Percentiles rank a stretch among this genome's conserved stretches.
phyloP scores from a whole-genome alignment of 371 early-diverging fungal species.

The Mortierella sp. region DNA sequence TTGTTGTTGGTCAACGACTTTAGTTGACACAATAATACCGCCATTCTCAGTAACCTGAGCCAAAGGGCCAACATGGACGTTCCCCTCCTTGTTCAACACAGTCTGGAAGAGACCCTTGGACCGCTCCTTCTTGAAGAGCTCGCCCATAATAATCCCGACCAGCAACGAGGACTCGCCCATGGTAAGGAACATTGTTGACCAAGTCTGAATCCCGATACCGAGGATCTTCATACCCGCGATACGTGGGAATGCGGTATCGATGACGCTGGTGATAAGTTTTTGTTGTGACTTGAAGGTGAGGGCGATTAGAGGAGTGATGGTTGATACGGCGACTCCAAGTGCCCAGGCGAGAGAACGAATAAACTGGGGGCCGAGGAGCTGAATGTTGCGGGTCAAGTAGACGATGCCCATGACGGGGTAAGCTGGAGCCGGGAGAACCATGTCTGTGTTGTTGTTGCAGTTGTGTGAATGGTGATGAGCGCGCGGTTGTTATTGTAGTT shows the following conservation, averaged over 20 bases:
- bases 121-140: conserved; percentile 57
- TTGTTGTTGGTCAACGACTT: background rate
- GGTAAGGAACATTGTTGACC: conserved; percentile 57
- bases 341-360: conserved; percentile 54
- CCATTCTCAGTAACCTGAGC: conserved; percentile 43
- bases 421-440: conserved; percentile 53
- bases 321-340: conserved; percentile 45
- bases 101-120: conserved; percentile 54
- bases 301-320: conserved; percentile 47
- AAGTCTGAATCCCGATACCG: conserved; percentile 50
- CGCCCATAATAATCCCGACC: conserved; percentile 55
- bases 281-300: conserved; percentile 54
- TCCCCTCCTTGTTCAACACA: conserved; percentile 39
- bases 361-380: conserved; percentile 51
- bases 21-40: conserved; percentile 28
- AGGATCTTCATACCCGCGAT: conserved; percentile 39
- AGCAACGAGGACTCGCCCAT: conserved; percentile 56
- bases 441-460: background rate
- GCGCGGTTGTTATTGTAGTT: background rate
- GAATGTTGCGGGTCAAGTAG: conserved; percentile 51
- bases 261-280: conserved; percentile 39
- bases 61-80: conserved; percentile 46
- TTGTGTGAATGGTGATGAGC: background rate
- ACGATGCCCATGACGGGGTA: conserved; percentile 54
- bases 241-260: conserved; percentile 39